phyloP scores from a whole-genome alignment of 148 eudicot species.

The Hydrangea macrophylla region DNA sequence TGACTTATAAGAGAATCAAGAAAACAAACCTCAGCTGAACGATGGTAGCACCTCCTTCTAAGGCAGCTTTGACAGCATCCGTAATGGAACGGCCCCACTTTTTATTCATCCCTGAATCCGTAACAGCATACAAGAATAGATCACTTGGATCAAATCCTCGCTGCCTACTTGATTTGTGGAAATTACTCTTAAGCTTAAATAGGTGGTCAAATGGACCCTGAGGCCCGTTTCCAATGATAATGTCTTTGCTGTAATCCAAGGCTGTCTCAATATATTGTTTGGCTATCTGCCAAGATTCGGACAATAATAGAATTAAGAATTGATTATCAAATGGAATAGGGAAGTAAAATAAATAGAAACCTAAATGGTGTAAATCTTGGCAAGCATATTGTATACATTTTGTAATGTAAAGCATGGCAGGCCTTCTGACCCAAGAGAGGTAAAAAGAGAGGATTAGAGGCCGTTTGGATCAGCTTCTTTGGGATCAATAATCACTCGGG shows the following conservation, averaged over 20 bases:
- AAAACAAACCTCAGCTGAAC: conserved; percentile 76
- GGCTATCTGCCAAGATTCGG: conserved; percentile 46
- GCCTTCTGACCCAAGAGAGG: not conserved
- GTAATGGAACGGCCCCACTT: conserved; percentile 80
- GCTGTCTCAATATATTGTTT: conserved; percentile 81
- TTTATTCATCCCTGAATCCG: conserved; percentile 93
- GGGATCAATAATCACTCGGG: too few relatives aligned
- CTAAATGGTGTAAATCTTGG: too few relatives aligned
- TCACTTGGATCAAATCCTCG: conserved; percentile 50
- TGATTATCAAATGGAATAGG: not conserved
- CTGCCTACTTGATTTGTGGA: conserved; percentile 25
- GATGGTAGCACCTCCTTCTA: conserved; percentile 93
- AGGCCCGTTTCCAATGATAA: conserved; percentile 64
- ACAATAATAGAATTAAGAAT: not conserved
- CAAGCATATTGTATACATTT: too few relatives aligned
- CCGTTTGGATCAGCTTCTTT: not conserved
- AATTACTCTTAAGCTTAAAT: conserved; percentile 56
- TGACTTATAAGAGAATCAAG: too few relatives aligned
- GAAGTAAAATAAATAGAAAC: not conserved
- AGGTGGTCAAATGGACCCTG: conserved; percentile 93
- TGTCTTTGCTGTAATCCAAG: conserved; percentile 72
- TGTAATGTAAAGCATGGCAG: not conserved
- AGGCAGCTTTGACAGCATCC: conserved; percentile 80
- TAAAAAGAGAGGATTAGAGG: not conserved
- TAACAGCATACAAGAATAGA: conserved; percentile 85